Base-by-base conservation (phyloP, 1,284 basidiomycete genomes). In the Marasmius tenuissimus region DNA sequence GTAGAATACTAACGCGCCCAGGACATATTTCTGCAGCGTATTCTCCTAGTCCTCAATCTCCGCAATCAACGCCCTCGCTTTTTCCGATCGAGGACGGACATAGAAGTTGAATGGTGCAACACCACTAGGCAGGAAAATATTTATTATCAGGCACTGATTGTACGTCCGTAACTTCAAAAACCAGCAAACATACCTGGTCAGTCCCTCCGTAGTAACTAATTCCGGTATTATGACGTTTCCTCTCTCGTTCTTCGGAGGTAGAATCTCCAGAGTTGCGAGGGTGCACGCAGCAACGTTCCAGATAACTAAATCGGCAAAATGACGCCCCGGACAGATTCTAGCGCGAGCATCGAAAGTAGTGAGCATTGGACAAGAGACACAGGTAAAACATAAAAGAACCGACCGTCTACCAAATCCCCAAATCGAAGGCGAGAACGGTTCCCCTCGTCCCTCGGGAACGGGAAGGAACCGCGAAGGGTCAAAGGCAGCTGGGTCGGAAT, bases 201-300 rank as follows among this genome's bases (percentile, higher is more conserved):
- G 57, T 16, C 66, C 66, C 22, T 61, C 62, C 34, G 63, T 50
- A 52, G 66, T 64, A 12, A 20, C 47, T 3, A 59, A 51, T 35
- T 63, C 61, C 11, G 61, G 45, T 18, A 50, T 49, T n/a, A 65
- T 38, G 14, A 37, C 10, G 12, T 40, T 56, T 1, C 65, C 61
- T 7, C 54, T 39, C 53, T 61, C 63, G 14, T 63, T 57, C 35
- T 54, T 38, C 0, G 51, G 59, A 34, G 61, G 60, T 6, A 4
- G 45, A 40, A 67, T 63, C 14, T 64, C 54, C 35, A 61, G 64
- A 20, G 47, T 61, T 45, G 52, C 57, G 22, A 69, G 59, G 14
- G 67, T 61, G 35, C 63, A 65, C 33, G 67, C 67, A 12, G 67
- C 61, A 1, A 59, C 59, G 47, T 67, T 63, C 67, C 67, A 69